Base-by-base conservation (phyloP, 345 rosid genomes). In the Eutrema japonicum region DNA sequence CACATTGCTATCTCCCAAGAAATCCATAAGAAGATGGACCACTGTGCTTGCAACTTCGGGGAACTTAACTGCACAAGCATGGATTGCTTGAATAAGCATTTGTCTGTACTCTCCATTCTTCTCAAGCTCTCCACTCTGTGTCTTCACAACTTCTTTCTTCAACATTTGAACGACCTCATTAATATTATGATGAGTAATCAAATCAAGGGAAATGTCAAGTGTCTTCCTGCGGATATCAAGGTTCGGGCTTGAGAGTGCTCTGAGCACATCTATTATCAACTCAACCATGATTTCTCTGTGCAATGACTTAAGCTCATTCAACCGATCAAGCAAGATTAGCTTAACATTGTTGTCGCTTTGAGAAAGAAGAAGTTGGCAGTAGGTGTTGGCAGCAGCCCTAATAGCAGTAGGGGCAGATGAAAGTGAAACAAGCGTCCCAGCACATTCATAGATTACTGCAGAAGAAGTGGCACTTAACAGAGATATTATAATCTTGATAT, bases 21-120 rank as follows among this genome's bases (percentile, higher is more conserved):
- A 91, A 81, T 91, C 96, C 97, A 91, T 91, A 74, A 89, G 76
- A 66, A 91, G 80, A 83, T 91, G 97, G 73, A 91, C 97, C 66
- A 91, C 96, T 1, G 93, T 91, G 84, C 96, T 87, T 73, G 97
- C 97, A 74, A 91, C 97, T 73, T 91, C 96, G 0, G 97, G 97
- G 84, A 87, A 91, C 87, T 91, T 89, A 78, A 91, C 70, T 9
- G 97, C 97, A 72, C 96, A 89, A 26, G 91, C 82, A 83, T 91
- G 96, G 40, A 91, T 91, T 66, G 96, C 96, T 83, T 91, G 97
- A 76, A 91, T 90, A 3, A 91, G 96, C 97, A 91, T 89, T 69
- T 89, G 97, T 73, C 96, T 85, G 70, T 89, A 91, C 79, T 91
- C 97, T 6, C 91, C 96, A 75, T 87, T 91, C 87, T 89, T 91